Evolutionary conservation across 2,329 filamentous ascomycete genomes (phyloP), one percentile per base, ranked within the genome.

Genomic region (Penicillium decumbens): DNA sequence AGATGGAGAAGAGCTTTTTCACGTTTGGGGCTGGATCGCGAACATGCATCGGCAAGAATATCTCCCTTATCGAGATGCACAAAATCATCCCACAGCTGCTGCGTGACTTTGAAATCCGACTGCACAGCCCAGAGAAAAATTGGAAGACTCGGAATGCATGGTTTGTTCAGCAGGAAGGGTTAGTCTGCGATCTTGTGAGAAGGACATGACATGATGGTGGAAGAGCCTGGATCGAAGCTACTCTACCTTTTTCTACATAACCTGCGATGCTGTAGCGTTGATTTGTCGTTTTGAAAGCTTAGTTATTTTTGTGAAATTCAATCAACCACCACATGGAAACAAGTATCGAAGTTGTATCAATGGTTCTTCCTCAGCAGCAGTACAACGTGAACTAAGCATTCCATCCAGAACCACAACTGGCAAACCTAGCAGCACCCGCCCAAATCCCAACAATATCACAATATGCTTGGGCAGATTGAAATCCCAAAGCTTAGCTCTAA

Each of bases 21-120:
- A 53, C 59, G 13, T 70, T 69, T 45, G 67, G 67, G 0, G 49
- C 58, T 7, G 67, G 68, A 2, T 42, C 59, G 18, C 55, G 64
- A 15, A 58, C 55, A 1, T 71, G 67, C 30, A 49, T 69, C 39
- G 68, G 68, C 7, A 66, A 67, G 51, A 59, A 65, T 13, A 63
- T 71, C n/a, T 63, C 64, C 1, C 49, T 63, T 3, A 47, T 68
- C 27, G 67, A 71, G 50, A 61, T 69, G 30, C 59, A 65, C 29
- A 70, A 70, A 44, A 44, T 69, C 4, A 40, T 70, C 1, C 67
- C 64, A 0, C 55, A 59, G 39, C 38, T 69, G 6, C 27, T 66
- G 42, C 49, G 56, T 1, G 41, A 52, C 3, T 59, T 58, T 38
- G 55, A 57, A 10, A 63, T 64, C 12, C 28, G 37, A 5, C 28